Base-by-base conservation (phyloP, 1,284 basidiomycete genomes). In the Leccinum subrobustum region DNA sequence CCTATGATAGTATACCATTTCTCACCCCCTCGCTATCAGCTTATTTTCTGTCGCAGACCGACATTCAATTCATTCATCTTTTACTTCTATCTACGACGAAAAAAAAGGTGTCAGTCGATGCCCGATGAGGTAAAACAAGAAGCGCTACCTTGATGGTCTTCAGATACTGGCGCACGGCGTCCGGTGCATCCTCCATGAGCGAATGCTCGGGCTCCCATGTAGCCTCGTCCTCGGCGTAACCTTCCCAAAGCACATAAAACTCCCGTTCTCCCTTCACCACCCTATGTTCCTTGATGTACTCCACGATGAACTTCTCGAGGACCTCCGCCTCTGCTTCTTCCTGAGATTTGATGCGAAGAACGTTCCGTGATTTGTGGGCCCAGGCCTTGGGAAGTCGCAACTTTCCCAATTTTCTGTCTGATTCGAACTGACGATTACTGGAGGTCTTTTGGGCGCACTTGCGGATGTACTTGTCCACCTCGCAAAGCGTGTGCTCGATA, bases 401-500 rank as follows among this genome's bases (percentile, higher is more conserved):
- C 14, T 70, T 51, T 2, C 67, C 65, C 33, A 77, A 70, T 35
- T 70, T 63, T 3, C 65, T 64, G 1, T 70, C 73, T 3, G 74
- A 63, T 11, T 60, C 66, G 63, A 79, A 86, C 3, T 58, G 52
- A 27, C 70, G 71, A 50, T 60, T 44, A 44, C 59, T 2, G 3
- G 51, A 42, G 58, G 59, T 50, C 44, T 64, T 20, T 37, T 57
- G 59, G 4, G 4, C 70, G 67, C 44, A 73, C 60, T 73, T 72
- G n/a, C 86, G 81, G 20, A 81, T 73, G 62, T 88, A 88, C 68
- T 88, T 89, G 73, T 87, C 84, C 23, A 87, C 75, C 65, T 89
- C 87, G 68, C 87, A 89, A 18, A 89, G 70, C 0, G 83, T 79
- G 66, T 89, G 87, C 70, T 89, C 88, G 58, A 89, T 77, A 67